Evolutionary conservation across 805 yeast species (phyloP), one percentile per base, ranked within the genome.

Genomic region (Blastobotrys americana): DNA sequence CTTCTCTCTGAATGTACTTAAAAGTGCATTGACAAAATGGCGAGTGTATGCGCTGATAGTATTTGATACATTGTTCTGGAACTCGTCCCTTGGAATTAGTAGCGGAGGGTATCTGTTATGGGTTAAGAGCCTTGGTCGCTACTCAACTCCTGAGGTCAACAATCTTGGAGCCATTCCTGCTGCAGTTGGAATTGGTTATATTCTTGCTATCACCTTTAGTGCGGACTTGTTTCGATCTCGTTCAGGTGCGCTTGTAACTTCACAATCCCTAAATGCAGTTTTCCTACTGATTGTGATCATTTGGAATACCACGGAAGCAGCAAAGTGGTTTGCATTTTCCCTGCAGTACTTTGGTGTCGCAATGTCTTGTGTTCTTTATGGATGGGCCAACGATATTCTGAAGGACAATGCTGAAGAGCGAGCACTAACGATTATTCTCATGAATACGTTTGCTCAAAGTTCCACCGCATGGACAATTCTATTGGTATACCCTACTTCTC

Each of bases 241-340:
- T 46, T 76, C 75, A 70, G 72, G 68, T 34, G 78, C 80, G 4
- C 71, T 78, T 43, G 50, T 70, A 8, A 57, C 72, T 9, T 72
- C 83, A 0, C 80, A 74, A 53, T 60, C 69, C 0, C 68, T 77
- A 53, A 77, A 77, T 54, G 59, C 75, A 28, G 57, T 68, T 3
- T 78, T 79, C 15, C 71, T 73, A 48, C 61, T 70, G 10, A 64
- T 77, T 40, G 59, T 77, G 41, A 75, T 80, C 2, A 72, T 69
- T 10, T 77, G 82, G 82, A 44, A 71, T 42, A 73, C 77, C 13
- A 69, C 76, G 1, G 76, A 73, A 50, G 52, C 68, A 13, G 78
- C 77, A 4, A 77, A 76, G 55, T 76, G 80, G 80, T 78, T 75
- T 63, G 83, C 79, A 1, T 78, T 70, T 61, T 66, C 73, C 56